Conservation (phyloP, 495 filamentous ascomycete genomes). For the Penicillium egyptiacum region DNA sequence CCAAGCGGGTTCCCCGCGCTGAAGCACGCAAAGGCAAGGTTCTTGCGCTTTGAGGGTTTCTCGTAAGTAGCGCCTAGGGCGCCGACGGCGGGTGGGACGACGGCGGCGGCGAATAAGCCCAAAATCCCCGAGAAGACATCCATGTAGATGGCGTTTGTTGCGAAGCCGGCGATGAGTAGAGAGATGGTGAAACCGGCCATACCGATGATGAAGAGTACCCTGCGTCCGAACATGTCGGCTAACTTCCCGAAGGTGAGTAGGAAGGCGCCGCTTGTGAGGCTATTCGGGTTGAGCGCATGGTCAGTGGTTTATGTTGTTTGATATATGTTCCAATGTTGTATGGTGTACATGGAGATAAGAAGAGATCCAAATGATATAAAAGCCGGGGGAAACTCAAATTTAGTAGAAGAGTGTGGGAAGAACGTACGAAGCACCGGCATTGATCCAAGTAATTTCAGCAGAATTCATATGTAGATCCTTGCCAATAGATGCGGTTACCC, state of each 20-base stretch:
- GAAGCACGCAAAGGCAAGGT: conserved; percentile 66
- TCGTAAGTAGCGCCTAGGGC: conserved; percentile 65
- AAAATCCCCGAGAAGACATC: conserved; percentile 64
- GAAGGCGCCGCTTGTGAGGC: conserved; percentile 68
- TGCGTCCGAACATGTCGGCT: conserved; percentile 72
- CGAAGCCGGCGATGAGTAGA: conserved; percentile 58
- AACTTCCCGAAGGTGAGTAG: conserved; percentile 72
- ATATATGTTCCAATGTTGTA: no score
- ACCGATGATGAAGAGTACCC: conserved; percentile 64
- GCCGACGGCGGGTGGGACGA: conserved; percentile 67
- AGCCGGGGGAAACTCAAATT: background rate
- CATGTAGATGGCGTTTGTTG: conserved; percentile 61
- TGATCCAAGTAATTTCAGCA: conserved; percentile 72
- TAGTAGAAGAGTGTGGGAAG: background rate
- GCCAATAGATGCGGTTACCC: conserved; percentile 64
- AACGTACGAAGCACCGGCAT: conserved; percentile 58
- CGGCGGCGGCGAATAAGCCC: conserved; percentile 60
- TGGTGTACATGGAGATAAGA: background rate
- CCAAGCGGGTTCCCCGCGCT: conserved; percentile 70
- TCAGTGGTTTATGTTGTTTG: conserved; percentile 10
- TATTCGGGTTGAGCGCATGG: conserved; percentile 22
- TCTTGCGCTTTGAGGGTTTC: conserved; percentile 61
- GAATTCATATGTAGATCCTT: conserved; percentile 63
- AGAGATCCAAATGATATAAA: background rate
- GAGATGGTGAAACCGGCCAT: conserved; percentile 64